Evolutionary conservation across 768 basidiomycete genomes (phyloP).

Genomic region (Leucogyrophana mollusca): DNA sequence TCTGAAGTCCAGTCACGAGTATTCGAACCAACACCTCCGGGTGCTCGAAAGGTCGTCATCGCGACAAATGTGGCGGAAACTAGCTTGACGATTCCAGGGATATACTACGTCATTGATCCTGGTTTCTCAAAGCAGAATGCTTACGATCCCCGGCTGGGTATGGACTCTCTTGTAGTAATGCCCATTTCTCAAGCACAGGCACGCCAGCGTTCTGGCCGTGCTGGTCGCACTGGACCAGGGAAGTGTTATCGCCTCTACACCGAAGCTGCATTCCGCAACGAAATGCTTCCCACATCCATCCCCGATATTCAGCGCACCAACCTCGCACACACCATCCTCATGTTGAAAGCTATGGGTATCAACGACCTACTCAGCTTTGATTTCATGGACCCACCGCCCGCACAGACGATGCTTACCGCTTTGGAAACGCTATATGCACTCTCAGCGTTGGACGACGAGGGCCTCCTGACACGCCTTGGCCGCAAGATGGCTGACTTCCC

Average conservation of each 20-base stretch:
- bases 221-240: constrained; percentile 96
- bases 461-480: constrained; percentile 88
- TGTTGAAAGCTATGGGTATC: constrained; percentile 98
- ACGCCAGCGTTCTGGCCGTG: constrained; percentile 91
- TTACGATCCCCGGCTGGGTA: constrained; percentile 94
- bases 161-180: constrained; percentile 99
- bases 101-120: constrained; percentile 98
- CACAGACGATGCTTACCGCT: constrained; percentile 95
- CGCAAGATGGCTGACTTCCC: constrained; percentile 99
- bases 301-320: constrained; percentile 98
- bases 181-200: constrained; percentile 99
- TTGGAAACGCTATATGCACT: constrained; percentile 92
- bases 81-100: constrained; percentile 95
- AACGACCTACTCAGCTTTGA: constrained; percentile 97
- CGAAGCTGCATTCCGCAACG: constrained; percentile 96
- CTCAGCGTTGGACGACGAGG: constrained; percentile 96
- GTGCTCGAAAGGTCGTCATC: constrained; percentile 97
- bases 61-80: constrained; percentile 99
- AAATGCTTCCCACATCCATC: constrained; percentile 97
- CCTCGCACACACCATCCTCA: constrained; percentile 86
- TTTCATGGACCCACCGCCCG: constrained; percentile 99
- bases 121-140: constrained; percentile 99
- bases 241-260: constrained; percentile 98
- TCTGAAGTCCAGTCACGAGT: constrained; percentile 98
- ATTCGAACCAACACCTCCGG: constrained; percentile 96